A percentile compares a stretch with the other conserved stretches of the same genome.
phyloP scores from a whole-genome alignment of 208 protist genomes.

The Acanthamoeba culbertsoni region DNA sequence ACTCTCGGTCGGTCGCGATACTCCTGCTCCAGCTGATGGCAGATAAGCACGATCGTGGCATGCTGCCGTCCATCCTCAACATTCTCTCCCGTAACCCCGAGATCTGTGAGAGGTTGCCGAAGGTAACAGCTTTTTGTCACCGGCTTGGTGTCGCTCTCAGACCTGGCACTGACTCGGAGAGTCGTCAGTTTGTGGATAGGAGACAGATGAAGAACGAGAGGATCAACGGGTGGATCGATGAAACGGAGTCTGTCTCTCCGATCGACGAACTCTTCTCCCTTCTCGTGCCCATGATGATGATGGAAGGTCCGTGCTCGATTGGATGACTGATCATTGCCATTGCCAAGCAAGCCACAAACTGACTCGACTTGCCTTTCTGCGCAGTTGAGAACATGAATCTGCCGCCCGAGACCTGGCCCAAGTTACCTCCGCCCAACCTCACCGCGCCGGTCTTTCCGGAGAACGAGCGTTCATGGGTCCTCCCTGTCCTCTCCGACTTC shows the following conservation, averaged over 20 bases:
- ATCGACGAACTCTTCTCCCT: slow-evolving; percentile 59
- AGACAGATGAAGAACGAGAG: slow-evolving; percentile 56
- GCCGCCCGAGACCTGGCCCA: slow-evolving; percentile 25
- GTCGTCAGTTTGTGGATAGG: slow-evolving; percentile 8
- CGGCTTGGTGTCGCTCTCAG: background rate
- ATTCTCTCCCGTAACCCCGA: slow-evolving; percentile 62
- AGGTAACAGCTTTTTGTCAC: slow-evolving; percentile 43
- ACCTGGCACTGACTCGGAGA: background rate
- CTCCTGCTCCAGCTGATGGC: slow-evolving; percentile 60
- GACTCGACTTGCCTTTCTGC: background rate
- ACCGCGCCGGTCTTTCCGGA: slow-evolving; percentile 24
- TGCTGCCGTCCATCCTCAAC: slow-evolving; percentile 47
- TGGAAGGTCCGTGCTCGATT: slow-evolving; percentile 9
- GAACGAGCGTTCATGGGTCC: slow-evolving; percentile 40
- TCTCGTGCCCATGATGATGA: slow-evolving; percentile 59
- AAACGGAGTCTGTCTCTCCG: slow-evolving; percentile 48
- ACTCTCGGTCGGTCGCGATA: slow-evolving; percentile 12
- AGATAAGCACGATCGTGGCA: slow-evolving; percentile 54
- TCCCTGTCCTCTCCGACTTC: slow-evolving; percentile 60
- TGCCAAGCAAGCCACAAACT: background rate
- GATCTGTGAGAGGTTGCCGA: slow-evolving; percentile 48
- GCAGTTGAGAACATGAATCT: slow-evolving; percentile 54
- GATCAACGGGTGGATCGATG: slow-evolving; percentile 59
- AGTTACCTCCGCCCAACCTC: slow-evolving; percentile 24
- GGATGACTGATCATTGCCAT: background rate